Conservation (phyloP, 2,329 filamentous ascomycete genomes). For the Fusarium miscanthi region DNA sequence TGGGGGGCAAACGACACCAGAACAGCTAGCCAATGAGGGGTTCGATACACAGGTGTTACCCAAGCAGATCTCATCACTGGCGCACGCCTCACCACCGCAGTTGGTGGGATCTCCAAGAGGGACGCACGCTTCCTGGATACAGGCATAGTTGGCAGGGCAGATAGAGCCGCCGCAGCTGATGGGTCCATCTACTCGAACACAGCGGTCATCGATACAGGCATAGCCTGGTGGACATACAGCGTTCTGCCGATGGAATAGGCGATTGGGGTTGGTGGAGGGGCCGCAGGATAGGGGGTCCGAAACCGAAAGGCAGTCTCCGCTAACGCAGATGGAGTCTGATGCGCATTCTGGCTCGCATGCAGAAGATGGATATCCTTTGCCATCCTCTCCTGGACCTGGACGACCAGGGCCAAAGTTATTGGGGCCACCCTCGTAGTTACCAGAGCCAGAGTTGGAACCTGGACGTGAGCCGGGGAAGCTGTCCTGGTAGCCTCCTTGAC, state of each 20-base stretch:
- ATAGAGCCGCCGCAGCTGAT: slow-evolving; percentile 1
- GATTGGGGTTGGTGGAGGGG: not conserved
- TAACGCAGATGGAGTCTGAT: slow-evolving; percentile 9
- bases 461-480: not conserved
- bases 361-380: not conserved
- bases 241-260: slow-evolving; percentile 13
- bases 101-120: slow-evolving; percentile 1
- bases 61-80: slow-evolving; percentile 19
- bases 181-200: slow-evolving; percentile 9
- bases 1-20: not conserved
- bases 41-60: slow-evolving; percentile 13
- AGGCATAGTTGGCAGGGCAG: slow-evolving; percentile 22
- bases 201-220: slow-evolving; percentile 24
- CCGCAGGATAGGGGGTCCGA: slow-evolving; percentile 11
- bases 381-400: not conserved
- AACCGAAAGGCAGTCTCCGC: slow-evolving; percentile 5
- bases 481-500: not conserved
- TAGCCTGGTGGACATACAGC: slow-evolving; percentile 8
- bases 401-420: not conserved
- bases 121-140: slow-evolving; percentile 23
- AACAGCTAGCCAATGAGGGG: not conserved
- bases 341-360: slow-evolving; percentile 4
- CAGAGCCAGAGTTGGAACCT: slow-evolving; percentile 1
- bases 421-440: not conserved
- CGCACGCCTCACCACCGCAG: slow-evolving; percentile 23